Evolutionary conservation across 1,284 basidiomycete species (phyloP).

Genomic region (Pterulicium gracile): DNA sequence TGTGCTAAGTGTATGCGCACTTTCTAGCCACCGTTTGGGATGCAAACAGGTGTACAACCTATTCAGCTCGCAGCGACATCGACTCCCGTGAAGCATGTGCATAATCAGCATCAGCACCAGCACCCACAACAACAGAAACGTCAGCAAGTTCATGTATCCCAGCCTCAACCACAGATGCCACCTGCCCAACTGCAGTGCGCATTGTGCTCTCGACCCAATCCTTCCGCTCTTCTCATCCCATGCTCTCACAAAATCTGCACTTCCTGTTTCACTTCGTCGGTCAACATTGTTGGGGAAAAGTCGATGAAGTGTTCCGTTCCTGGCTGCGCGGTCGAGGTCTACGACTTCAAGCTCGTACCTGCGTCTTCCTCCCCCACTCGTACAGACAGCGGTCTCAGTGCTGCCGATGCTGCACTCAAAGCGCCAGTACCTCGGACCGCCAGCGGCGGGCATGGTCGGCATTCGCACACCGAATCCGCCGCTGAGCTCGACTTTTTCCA

Average conservation of each 20-base stretch:
- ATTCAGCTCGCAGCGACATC: neutral
- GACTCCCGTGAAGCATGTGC: neutral
- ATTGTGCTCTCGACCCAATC: slow-evolving; percentile 36
- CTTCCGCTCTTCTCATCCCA: slow-evolving; percentile 52
- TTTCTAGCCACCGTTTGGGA: neutral
- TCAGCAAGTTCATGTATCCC: neutral
- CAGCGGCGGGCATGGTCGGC: slow-evolving; percentile 3
- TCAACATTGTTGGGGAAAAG: slow-evolving; percentile 79
- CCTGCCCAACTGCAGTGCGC: slow-evolving; percentile 27
- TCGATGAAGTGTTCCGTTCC: slow-evolving; percentile 67
- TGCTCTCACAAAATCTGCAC: slow-evolving; percentile 69
- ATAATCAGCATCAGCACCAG: too few species aligned
- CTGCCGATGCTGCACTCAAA: slow-evolving; percentile 7
- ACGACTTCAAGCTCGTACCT: slow-evolving; percentile 48
- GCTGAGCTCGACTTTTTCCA: neutral
- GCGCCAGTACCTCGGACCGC: slow-evolving; percentile 7
- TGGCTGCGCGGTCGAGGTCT: slow-evolving; percentile 49
- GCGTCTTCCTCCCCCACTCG: neutral
- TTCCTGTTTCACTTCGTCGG: slow-evolving; percentile 65
- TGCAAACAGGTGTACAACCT: neutral
- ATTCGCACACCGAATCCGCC: neutral
- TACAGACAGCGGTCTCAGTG: slow-evolving; percentile 3
- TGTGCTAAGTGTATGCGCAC: neutral
- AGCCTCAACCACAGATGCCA: neutral
- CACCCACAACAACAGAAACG: neutral